Conservation (phyloP, 257 asterid genomes). For the Nicotiana obtusifolia region DNA sequence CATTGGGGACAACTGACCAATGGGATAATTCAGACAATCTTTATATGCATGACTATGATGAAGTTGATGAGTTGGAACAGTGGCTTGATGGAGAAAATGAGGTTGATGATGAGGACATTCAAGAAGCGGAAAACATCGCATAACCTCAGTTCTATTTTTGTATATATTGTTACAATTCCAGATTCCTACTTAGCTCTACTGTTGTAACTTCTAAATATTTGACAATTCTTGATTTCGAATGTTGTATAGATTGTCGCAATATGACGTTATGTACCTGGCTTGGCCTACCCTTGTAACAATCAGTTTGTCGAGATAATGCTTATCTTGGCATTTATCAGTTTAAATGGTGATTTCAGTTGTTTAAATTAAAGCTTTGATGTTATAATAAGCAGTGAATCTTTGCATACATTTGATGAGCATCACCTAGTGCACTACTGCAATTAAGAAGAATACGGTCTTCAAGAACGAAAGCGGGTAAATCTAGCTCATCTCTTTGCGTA, state of each 20-base stretch:
- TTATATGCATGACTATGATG: constrained; percentile 57
- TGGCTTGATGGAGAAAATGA: constrained; percentile 68
- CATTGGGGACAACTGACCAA: constrained; percentile 45
- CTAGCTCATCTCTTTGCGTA: not conserved
- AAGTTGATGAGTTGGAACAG: constrained; percentile 72
- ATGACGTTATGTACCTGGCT: not conserved
- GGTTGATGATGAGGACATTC: constrained; percentile 59
- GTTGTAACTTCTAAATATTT: not conserved
- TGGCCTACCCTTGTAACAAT: not conserved
- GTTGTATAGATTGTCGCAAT: not conserved
- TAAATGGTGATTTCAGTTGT: not conserved
- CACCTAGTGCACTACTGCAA: not conserved
- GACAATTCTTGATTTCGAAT: not conserved
- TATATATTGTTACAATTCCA: not conserved
- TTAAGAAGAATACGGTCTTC: not conserved
- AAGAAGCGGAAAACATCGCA: constrained; percentile 38
- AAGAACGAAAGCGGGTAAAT: not conserved
- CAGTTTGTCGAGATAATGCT: not conserved
- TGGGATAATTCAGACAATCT: constrained; percentile 55
- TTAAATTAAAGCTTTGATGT: not conserved
- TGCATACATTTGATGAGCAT: not conserved
- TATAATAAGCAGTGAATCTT: not conserved
- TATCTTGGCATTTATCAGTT: not conserved
- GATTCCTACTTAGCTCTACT: not conserved
- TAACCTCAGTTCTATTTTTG: constrained; percentile 2